phyloP scores from a whole-genome alignment of 805 yeast species.

The Candida tammaniensis region DNA sequence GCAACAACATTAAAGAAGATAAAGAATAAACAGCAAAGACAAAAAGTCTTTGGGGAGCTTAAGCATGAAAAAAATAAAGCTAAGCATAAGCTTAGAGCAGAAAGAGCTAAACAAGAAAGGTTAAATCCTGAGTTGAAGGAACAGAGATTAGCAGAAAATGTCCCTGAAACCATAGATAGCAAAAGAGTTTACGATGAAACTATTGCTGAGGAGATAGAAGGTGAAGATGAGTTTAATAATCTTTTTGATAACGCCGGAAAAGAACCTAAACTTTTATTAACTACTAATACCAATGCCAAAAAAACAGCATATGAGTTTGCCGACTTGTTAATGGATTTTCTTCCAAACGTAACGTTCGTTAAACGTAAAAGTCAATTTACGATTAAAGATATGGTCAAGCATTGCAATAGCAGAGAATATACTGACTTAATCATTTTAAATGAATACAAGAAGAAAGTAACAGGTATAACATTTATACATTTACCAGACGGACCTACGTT shows the following conservation, averaged over 20 bases:
- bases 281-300: constrained; percentile 85
- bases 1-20: constrained; percentile 41
- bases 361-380: constrained; percentile 82
- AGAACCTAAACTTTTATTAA: constrained; percentile 83
- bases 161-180: constrained; percentile 79
- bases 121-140: constrained; percentile 78
- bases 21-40: constrained; percentile 77
- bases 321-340: constrained; percentile 74
- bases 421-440: constrained; percentile 87
- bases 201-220: constrained; percentile 55
- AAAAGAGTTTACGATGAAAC: constrained; percentile 89
- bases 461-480: constrained; percentile 90
- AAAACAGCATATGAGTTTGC: constrained; percentile 89
- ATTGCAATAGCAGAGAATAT: constrained; percentile 77
- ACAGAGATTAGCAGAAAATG: constrained; percentile 73
- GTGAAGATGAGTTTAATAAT: constrained; percentile 61
- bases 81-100: constrained; percentile 73
- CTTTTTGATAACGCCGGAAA: constrained; percentile 42
- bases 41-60: constrained; percentile 68
- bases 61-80: constrained; percentile 74
- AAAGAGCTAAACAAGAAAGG: constrained; percentile 84
- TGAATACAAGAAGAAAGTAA: constrained; percentile 90
- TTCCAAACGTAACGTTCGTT: constrained; percentile 84
- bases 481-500: constrained; percentile 95
- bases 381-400: constrained; percentile 83